Percentiles rank a stretch among this genome's conserved stretches.
These are phyloP conservation scores for Saccharomycopsis javanensis DNA, from an alignment of 805 yeast genomes.

Conservation along the genomic window DNA sequence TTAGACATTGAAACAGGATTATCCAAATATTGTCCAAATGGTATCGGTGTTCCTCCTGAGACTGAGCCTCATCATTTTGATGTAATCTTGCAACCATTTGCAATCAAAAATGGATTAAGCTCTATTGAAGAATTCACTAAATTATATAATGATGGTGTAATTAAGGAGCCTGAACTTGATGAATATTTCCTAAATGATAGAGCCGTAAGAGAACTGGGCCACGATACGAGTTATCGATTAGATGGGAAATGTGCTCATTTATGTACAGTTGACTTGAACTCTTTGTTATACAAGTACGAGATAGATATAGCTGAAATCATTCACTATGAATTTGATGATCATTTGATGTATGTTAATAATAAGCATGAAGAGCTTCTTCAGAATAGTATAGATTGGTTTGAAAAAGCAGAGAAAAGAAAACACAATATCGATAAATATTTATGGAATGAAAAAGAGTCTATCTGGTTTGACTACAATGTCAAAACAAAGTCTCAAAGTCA, in stretches of 20 bases:
- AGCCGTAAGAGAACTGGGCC: constrained; percentile 94
- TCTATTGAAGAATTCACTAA: constrained; percentile 54
- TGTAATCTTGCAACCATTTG: constrained; percentile 57
- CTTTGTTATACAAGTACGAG: constrained; percentile 84
- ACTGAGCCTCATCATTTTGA: constrained; percentile 86
- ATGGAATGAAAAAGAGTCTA: constrained; percentile 76
- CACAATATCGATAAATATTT: constrained; percentile 51
- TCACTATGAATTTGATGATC: constrained; percentile 43
- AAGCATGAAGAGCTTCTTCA: constrained; percentile 27
- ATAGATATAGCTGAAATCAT: constrained; percentile 65
- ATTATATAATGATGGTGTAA: constrained; percentile 55
- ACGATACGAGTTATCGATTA: constrained; percentile 84
- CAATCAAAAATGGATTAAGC: constrained; percentile 44
- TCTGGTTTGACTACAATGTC: constrained; percentile 79
- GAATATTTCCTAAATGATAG: constrained; percentile 85
- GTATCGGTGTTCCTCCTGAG: constrained; percentile 90
- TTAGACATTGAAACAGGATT: constrained; percentile 64
- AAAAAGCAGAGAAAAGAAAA: constrained; percentile 47
- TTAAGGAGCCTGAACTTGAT: constrained; percentile 74
- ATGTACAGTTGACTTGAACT: constrained; percentile 85
- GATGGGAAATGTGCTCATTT: constrained; percentile 84
- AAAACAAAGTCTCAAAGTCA: constrained; percentile 42
- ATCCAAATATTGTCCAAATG: constrained; percentile 84
- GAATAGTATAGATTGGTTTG: constrained; percentile 47
- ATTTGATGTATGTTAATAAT: constrained; percentile 29